Percentiles rank a stretch among this genome's conserved stretches.
These are phyloP conservation scores for Pachysandra terminalis DNA, from an alignment of 164 flowering plant species.

Conservation along the genomic window DNA sequence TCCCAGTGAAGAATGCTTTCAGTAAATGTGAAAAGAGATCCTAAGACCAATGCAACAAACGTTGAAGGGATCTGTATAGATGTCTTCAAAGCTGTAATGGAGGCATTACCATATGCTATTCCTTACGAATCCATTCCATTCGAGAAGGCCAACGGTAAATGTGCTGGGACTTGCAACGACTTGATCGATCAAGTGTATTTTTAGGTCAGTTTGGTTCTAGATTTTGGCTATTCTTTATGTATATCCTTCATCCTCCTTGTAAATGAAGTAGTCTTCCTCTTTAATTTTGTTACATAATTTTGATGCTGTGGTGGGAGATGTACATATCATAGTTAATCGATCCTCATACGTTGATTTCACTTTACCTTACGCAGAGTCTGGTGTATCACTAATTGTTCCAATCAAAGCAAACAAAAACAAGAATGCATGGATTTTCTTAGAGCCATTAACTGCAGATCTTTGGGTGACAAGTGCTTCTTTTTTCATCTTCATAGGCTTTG, in stretches of 20 bases:
- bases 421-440: background rate
- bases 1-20: background rate
- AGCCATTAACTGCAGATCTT: background rate
- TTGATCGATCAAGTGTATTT: background rate
- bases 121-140: background rate
- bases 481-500: background rate
- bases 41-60: background rate
- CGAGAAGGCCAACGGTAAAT: background rate
- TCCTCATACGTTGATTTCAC: background rate
- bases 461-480: background rate
- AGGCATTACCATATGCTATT: background rate
- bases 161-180: background rate
- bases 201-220: background rate
- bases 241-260: too few relatives aligned
- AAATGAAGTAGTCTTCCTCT: too few relatives aligned
- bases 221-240: too few relatives aligned
- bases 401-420: background rate
- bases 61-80: background rate
- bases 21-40: background rate
- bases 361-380: background rate
- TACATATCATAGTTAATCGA: background rate
- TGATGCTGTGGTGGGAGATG: background rate
- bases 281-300: background rate
- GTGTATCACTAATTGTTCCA: background rate
- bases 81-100: background rate